Evolutionary conservation across 2,329 filamentous ascomycete species (phyloP).

Genomic region (Ramularia collo-cygni): DNA sequence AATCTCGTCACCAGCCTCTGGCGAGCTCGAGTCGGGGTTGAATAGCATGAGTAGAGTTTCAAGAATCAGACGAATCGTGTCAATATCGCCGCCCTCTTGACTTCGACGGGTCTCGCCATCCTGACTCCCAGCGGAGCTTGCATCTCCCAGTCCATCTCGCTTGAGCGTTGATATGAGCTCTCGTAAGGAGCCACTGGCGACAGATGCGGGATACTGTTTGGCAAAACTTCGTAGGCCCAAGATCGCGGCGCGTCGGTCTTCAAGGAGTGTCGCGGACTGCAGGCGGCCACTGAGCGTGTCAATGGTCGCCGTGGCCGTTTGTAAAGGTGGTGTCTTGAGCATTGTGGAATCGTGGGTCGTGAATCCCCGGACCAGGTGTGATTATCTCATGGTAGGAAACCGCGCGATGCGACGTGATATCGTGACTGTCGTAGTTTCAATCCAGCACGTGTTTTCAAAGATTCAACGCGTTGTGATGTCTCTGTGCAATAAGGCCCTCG

Average conservation of each 20-base stretch:
- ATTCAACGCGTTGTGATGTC: no score
- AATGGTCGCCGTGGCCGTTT: slow-evolving; percentile 93
- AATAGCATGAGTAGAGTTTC: slow-evolving; percentile 96
- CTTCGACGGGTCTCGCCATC: slow-evolving; percentile 46
- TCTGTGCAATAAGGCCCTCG: no score
- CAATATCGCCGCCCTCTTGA: slow-evolving; percentile 59
- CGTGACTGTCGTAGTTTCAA: no score
- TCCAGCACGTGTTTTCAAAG: no score
- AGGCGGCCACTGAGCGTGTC: slow-evolving; percentile 80
- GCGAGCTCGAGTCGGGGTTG: slow-evolving; percentile 56
- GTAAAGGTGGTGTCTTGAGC: slow-evolving; percentile 76
- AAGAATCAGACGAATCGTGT: slow-evolving; percentile 89
- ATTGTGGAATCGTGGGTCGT: slow-evolving; percentile 25
- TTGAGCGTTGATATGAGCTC: slow-evolving; percentile 78
- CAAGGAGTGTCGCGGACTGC: slow-evolving; percentile 80
- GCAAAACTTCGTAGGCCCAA: slow-evolving; percentile 90
- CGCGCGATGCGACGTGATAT: no score
- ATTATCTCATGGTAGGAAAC: slow-evolving; percentile 14
- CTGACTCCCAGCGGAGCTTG: slow-evolving; percentile 14
- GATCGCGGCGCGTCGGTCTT: slow-evolving; percentile 90
- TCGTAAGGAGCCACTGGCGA: slow-evolving; percentile 85
- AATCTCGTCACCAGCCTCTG: slow-evolving; percentile 94
- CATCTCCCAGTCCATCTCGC: slow-evolving; percentile 54
- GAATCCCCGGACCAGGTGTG: slow-evolving; percentile 18
- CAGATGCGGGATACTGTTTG: slow-evolving; percentile 91